Base-by-base conservation (phyloP, 1,284 basidiomycete genomes). In the Puccinia triticina region DNA sequence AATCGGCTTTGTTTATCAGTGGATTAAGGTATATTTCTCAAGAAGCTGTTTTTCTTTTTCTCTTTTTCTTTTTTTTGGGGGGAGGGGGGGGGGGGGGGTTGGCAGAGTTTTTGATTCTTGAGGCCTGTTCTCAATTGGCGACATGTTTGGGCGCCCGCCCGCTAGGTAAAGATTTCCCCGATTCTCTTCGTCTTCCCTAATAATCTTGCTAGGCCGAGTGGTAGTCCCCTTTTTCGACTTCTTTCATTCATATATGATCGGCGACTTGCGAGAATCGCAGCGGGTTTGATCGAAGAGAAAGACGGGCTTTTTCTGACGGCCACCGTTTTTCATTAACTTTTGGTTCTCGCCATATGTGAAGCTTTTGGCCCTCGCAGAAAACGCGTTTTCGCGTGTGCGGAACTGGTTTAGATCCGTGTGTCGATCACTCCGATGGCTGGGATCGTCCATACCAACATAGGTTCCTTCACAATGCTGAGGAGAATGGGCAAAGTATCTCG, bases 371-470 rank as follows among this genome's bases (percentile, higher is more conserved):
- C 94, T 92, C 50, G 91, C 92, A 86, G 94, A 94, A 10, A 29
- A 16, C 5, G 71, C 71, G 29, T 26, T 53, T 84, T 90, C 90
- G 87, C 93, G 94, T 50, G 86, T 86, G 84, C 96, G 92, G 90
- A 98, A 96, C 84, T 94, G 93, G 88, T 94, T 93, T 78, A 98
- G 88, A 85, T 97, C 94, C 85, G 93, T 92, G 77, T 92, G 90
- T 71, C 95, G 92, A 66, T 93, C 92, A 26, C 90, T 89, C 37
- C 92, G 90, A 87, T 95, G 92, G 59, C 90, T 90, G 0, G 95
- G 95, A 86, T 98, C 95, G 86, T 98, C 94, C 96, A 99, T 99
- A 26, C 90, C 91, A 55, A 97, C 91, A 87, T 99, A 99, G 1
- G 46, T 50, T 29, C 55, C 66, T 34, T 40, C 77, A 69, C 71